Conservation (phyloP, 345 rosid species). For the Eucalyptus cloeziana region DNA sequence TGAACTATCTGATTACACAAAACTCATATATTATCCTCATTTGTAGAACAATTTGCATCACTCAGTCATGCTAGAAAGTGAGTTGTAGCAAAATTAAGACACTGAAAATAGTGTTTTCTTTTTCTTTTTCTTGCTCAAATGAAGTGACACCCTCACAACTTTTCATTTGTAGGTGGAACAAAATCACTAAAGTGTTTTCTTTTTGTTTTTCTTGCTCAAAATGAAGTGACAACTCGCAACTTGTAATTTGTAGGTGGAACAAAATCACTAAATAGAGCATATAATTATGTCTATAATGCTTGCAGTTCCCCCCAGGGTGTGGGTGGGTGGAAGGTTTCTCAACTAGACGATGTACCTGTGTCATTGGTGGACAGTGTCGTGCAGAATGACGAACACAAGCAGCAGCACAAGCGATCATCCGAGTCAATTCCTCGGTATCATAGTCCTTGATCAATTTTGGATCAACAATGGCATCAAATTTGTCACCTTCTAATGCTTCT, state of each 20-base stretch:
- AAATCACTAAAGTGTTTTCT: too few species aligned
- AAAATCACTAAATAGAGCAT: background rate
- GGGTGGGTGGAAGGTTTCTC: background rate
- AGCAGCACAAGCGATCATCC: constrained; percentile 74
- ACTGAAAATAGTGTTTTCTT: too few species aligned
- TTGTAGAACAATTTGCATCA: background rate
- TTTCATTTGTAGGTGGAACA: background rate
- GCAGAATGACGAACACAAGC: constrained; percentile 74
- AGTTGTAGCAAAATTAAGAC: background rate
- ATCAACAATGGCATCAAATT: constrained; percentile 43
- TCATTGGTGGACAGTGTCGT: constrained; percentile 62
- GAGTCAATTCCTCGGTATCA: constrained; percentile 45
- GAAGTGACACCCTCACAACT: background rate
- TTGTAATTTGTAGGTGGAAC: too few species aligned
- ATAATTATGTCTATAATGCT: background rate
- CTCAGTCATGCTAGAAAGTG: background rate
- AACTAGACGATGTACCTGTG: constrained; percentile 39
- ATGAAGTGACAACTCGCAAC: too few species aligned
- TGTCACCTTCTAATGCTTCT: constrained; percentile 34
- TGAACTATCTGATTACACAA: constrained; percentile 49
- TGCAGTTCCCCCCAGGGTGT: too few species aligned
- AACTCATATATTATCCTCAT: background rate
- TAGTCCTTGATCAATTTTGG: constrained; percentile 35
- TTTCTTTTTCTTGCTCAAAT: background rate
- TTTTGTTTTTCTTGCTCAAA: too few species aligned